phyloP scores from a whole-genome alignment of 208 protist species.

The Leishmania major region DNA sequence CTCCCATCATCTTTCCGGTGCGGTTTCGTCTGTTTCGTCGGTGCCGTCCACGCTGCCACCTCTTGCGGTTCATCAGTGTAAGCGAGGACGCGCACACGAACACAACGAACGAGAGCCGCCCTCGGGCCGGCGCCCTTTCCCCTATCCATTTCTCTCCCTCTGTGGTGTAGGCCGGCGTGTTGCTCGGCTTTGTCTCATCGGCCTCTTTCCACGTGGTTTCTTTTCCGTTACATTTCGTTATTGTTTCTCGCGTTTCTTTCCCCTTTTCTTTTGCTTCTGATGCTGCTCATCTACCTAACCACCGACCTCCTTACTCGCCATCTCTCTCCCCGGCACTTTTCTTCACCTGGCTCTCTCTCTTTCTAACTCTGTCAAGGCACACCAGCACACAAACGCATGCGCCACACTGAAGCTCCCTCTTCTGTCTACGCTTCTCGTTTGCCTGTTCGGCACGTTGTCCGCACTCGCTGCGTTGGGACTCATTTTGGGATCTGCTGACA shows the following conservation, averaged over 20 bases:
- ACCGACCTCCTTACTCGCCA: not conserved
- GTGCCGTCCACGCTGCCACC: not conserved
- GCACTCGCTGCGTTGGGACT: not conserved
- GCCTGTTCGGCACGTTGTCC: slow-evolving; percentile 9
- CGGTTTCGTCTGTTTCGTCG: not conserved
- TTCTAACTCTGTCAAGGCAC: not conserved
- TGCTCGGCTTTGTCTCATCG: not conserved
- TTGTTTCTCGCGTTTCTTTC: not conserved
- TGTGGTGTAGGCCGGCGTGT: not conserved
- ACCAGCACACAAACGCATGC: not conserved
- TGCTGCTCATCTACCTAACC: not conserved
- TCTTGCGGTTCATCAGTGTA: not conserved
- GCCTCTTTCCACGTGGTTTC: not conserved
- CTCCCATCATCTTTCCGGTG: no score
- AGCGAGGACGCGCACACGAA: not conserved
- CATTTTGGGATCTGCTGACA: slow-evolving; percentile 14
- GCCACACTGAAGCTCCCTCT: not conserved
- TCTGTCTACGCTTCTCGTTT: not conserved
- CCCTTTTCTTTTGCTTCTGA: not conserved
- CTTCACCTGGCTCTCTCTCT: not conserved
- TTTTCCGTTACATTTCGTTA: not conserved
- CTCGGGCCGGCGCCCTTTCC: not conserved
- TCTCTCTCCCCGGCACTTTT: not conserved
- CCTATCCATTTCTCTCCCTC: not conserved
- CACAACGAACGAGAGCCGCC: not conserved